These are phyloP conservation scores for Thalassiosira allenii DNA, from an alignment of 352 stramenopile genomes.

Conservation along the genomic window DNA sequence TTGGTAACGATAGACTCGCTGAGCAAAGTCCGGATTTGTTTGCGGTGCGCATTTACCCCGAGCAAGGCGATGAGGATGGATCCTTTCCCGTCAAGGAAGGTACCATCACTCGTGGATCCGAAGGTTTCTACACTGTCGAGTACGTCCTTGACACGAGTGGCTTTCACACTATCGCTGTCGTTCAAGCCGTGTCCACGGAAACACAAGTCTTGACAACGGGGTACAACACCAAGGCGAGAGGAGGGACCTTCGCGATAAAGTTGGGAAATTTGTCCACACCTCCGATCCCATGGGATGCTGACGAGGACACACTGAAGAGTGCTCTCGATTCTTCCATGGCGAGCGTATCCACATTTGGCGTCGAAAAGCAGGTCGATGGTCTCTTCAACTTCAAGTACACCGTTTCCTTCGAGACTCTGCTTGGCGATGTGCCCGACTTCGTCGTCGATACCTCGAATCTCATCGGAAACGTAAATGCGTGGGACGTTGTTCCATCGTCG, in stretches of 20 bases:
- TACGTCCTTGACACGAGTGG: constrained; percentile 90
- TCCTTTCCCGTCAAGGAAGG: constrained; percentile 43
- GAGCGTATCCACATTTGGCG: constrained; percentile 39
- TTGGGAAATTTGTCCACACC: constrained; percentile 79
- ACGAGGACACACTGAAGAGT: constrained; percentile 82
- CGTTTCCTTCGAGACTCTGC: constrained; percentile 91
- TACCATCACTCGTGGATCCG: constrained; percentile 16
- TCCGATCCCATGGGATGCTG: constrained; percentile 88
- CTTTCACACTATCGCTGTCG: constrained; percentile 89
- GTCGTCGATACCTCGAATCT: constrained; percentile 83
- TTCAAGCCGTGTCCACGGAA: constrained; percentile 87
- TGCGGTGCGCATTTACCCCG: constrained; percentile 64
- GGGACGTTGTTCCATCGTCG: constrained; percentile 86
- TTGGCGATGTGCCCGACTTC: constrained; percentile 82
- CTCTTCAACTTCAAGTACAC: constrained; percentile 83
- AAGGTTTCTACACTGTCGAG: constrained; percentile 55
- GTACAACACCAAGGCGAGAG: constrained; percentile 87
- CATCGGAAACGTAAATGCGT: constrained; percentile 58
- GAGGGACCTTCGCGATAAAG: constrained; percentile 88
- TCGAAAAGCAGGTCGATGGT: constrained; percentile 53
- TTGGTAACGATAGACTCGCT: constrained; percentile 87
- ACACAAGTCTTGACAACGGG: constrained; percentile 88
- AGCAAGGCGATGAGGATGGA: constrained; percentile 40
- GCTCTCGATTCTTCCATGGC: constrained; percentile 84
- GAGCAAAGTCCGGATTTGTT: constrained; percentile 61